Evolutionary conservation across 345 rosid species (phyloP).

Genomic region (Hibiscus mutabilis): DNA sequence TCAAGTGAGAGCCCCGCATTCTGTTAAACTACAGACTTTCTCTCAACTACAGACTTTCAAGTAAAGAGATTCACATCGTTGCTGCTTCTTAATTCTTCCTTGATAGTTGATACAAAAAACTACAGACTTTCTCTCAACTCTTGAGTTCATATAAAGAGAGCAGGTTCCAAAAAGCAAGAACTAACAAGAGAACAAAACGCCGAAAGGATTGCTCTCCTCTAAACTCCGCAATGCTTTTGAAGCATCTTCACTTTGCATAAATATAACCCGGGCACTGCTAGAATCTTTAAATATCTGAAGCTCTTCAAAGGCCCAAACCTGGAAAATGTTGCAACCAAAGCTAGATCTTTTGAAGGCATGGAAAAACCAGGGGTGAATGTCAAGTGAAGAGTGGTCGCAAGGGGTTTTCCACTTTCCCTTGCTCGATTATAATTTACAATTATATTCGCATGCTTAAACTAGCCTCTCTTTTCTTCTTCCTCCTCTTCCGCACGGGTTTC

Average conservation of each 20-base stretch:
- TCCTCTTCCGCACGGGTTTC: constrained; percentile 36
- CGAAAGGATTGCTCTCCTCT: constrained; percentile 48
- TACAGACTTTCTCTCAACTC: not conserved
- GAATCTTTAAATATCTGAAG: constrained; percentile 36
- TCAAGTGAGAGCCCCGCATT: too few relatives aligned
- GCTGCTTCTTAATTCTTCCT: not conserved
- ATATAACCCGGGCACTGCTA: constrained; percentile 47
- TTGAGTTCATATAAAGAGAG: not conserved
- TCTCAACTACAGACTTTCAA: too few relatives aligned
- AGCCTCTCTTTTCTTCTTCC: constrained; percentile 34
- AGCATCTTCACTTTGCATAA: constrained; percentile 46
- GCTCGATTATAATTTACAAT: constrained; percentile 8
- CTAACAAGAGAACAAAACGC: constrained; percentile 10
- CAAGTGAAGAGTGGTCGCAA: constrained; percentile 53
- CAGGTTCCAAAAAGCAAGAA: not conserved
- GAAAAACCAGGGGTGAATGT: constrained; percentile 46
- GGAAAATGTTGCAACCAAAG: constrained; percentile 43
- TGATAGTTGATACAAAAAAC: not conserved
- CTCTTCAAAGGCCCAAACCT: constrained; percentile 68
- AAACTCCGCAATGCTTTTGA: constrained; percentile 51
- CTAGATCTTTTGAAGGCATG: constrained; percentile 63
- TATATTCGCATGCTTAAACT: constrained; percentile 13
- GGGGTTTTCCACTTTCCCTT: constrained; percentile 27
- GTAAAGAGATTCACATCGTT: constrained; percentile 1
- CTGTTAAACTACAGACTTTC: too few relatives aligned